Evolutionary conservation across 768 basidiomycete species (phyloP).

Genomic region (Termitomyces sp.): DNA sequence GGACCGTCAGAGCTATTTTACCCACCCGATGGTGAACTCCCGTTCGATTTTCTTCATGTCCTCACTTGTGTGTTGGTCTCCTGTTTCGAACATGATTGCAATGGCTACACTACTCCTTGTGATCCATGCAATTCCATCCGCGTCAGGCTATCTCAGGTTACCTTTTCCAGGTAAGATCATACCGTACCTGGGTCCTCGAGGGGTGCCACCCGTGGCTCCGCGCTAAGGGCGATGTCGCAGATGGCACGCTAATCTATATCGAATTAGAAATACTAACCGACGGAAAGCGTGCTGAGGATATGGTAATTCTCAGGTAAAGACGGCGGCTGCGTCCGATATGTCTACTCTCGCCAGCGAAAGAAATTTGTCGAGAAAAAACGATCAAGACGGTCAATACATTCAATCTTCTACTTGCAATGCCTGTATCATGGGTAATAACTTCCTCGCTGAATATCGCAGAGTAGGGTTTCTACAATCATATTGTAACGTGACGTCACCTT

Average conservation of each 20-base stretch:
- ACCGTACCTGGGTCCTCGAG: slow-evolving; percentile 59
- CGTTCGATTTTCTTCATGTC: background rate
- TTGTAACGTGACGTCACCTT: slow-evolving; percentile 54
- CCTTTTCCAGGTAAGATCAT: slow-evolving; percentile 40
- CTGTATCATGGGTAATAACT: slow-evolving; percentile 47
- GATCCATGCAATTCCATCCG: background rate
- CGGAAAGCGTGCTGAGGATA: slow-evolving; percentile 34
- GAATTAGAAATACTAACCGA: slow-evolving; percentile 24
- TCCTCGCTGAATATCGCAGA: slow-evolving; percentile 42
- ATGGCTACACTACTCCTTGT: background rate
- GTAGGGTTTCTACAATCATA: slow-evolving; percentile 40
- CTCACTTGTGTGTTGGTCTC: background rate
- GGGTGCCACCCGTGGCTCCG: slow-evolving; percentile 45
- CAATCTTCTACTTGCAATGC: slow-evolving; percentile 58
- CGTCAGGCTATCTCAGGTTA: background rate
- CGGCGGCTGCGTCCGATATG: slow-evolving; percentile 49
- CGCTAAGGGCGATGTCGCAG: slow-evolving; percentile 44
- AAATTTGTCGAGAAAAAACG: slow-evolving; percentile 42
- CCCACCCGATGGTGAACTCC: no score
- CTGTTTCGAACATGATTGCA: background rate
- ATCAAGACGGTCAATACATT: slow-evolving; percentile 43
- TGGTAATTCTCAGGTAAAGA: slow-evolving; percentile 39
- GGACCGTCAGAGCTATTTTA: background rate
- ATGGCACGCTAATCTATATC: slow-evolving; percentile 22
- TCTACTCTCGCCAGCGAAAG: slow-evolving; percentile 41